These are phyloP conservation scores for Yamadazyma sp. DNA, from an alignment of 1,139 yeast genomes.

Conservation along the genomic window DNA sequence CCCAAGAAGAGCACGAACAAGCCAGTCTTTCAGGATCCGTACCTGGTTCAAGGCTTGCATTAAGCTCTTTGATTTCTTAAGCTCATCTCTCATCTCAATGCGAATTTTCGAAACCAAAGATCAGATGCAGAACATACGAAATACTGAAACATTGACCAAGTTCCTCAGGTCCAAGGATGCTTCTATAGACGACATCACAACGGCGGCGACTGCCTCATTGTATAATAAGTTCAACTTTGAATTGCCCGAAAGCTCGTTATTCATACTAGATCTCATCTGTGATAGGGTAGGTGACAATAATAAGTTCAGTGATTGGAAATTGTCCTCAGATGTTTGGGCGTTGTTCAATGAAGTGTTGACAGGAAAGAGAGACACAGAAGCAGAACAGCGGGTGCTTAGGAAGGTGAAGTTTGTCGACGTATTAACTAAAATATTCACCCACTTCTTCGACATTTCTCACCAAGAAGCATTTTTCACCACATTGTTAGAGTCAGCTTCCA, in stretches of 20 bases:
- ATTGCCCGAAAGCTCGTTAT: constrained; percentile 61
- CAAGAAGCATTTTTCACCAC: constrained; percentile 6
- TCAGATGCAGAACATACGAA: constrained; percentile 23
- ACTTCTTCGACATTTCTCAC: constrained; percentile 12
- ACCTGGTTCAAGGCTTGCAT: no score
- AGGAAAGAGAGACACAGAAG: constrained; percentile 13
- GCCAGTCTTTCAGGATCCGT: no score
- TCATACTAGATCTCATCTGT: constrained; percentile 63
- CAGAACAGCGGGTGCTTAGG: constrained; percentile 35
- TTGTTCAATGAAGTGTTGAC: constrained; percentile 45
- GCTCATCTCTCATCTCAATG: constrained; percentile 4
- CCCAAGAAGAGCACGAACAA: no score
- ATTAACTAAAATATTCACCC: constrained; percentile 15
- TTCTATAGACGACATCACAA: constrained; percentile 42
- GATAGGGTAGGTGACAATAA: constrained; percentile 60
- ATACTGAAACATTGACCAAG: constrained; percentile 66
- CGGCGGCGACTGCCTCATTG: constrained; percentile 41
- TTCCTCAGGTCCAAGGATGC: constrained; percentile 59
- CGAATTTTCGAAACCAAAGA: constrained; percentile 12
- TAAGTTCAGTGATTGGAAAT: constrained; percentile 42
- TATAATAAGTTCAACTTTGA: constrained; percentile 39
- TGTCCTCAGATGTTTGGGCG: constrained; percentile 44
- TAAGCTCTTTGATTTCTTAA: no score
- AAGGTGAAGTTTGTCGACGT: constrained; percentile 26
- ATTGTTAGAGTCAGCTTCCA: constrained; percentile 19